A percentile compares a stretch with the other conserved stretches of the same genome.
phyloP scores from a whole-genome alignment of 1,139 yeast genomes.

The Magnusiomyces paraingens region DNA sequence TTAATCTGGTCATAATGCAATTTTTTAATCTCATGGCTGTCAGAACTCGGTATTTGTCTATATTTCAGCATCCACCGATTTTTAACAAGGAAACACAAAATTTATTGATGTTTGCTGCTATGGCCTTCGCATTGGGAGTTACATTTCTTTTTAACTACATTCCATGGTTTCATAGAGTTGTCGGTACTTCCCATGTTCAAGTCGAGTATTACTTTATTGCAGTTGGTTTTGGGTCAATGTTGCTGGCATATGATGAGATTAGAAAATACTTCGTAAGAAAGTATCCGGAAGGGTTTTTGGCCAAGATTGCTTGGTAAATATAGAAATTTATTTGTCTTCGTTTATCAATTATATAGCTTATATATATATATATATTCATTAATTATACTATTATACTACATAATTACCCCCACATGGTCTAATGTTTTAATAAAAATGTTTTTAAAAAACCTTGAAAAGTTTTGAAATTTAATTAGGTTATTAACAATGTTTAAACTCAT shows the following conservation, averaged over 20 bases:
- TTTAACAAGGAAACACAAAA: constrained; percentile 27
- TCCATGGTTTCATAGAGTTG: constrained; percentile 36
- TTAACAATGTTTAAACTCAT: too few relatives aligned
- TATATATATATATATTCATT: too few relatives aligned
- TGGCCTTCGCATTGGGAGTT: constrained; percentile 35
- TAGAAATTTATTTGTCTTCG: background rate
- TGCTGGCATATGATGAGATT: constrained; percentile 39
- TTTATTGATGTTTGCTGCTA: constrained; percentile 32
- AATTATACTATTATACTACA: too few relatives aligned
- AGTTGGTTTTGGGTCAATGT: constrained; percentile 39
- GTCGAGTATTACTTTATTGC: constrained; percentile 43
- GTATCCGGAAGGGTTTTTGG: constrained; percentile 3
- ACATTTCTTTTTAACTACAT: constrained; percentile 25
- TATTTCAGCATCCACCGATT: constrained; percentile 38
- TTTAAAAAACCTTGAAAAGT: too few relatives aligned
- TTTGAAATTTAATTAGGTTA: too few relatives aligned
- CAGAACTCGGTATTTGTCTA: constrained; percentile 40
- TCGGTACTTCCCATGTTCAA: constrained; percentile 38
- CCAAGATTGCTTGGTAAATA: constrained; percentile 8
- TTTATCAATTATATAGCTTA: background rate
- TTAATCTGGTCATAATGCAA: constrained; percentile 44
- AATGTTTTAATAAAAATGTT: too few relatives aligned
- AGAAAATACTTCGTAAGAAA: constrained; percentile 36
- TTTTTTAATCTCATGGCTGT: constrained; percentile 41
- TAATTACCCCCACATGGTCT: too few relatives aligned